phyloP scores from a whole-genome alignment of 108 stramenopile species.

The Skeletonema marinoi region DNA sequence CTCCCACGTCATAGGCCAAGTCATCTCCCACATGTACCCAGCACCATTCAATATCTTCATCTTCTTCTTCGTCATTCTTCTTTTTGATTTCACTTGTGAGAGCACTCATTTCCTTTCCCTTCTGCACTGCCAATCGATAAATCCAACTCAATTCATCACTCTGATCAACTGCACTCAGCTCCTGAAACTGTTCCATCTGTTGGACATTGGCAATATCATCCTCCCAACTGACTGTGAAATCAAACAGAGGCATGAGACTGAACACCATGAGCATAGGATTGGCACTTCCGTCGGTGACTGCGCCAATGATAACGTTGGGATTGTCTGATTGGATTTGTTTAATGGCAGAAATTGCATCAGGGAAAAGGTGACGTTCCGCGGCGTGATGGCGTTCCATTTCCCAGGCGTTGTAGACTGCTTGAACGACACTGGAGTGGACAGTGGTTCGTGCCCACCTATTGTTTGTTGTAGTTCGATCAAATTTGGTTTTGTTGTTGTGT shows the following conservation, averaged over 20 bases:
- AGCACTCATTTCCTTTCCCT: constrained; percentile 67
- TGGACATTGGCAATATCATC: constrained; percentile 60
- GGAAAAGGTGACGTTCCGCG: constrained; percentile 85
- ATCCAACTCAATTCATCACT: constrained; percentile 87
- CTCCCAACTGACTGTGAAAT: constrained; percentile 89
- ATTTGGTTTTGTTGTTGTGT: not conserved
- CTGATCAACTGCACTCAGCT: constrained; percentile 68
- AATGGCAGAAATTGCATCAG: constrained; percentile 73
- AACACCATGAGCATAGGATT: constrained; percentile 90
- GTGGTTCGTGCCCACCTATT: constrained; percentile 75
- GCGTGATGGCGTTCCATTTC: constrained; percentile 92
- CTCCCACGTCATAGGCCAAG: constrained; percentile 89
- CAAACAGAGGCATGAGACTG: constrained; percentile 82
- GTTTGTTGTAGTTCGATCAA: not conserved
- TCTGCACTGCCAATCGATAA: constrained; percentile 81
- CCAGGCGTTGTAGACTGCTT: constrained; percentile 85
- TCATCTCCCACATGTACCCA: constrained; percentile 93
- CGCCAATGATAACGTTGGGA: constrained; percentile 84
- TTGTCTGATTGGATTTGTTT: constrained; percentile 82
- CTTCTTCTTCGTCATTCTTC: constrained; percentile 27
- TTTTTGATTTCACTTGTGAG: constrained; percentile 53
- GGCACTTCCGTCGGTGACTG: constrained; percentile 87
- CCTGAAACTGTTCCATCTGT: constrained; percentile 73
- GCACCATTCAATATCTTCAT: constrained; percentile 49
- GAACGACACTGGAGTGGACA: constrained; percentile 74